These are phyloP conservation scores for Cenchrus americanus DNA, from an alignment of 176 grass and related monocot genomes.

Conservation along the genomic window DNA sequence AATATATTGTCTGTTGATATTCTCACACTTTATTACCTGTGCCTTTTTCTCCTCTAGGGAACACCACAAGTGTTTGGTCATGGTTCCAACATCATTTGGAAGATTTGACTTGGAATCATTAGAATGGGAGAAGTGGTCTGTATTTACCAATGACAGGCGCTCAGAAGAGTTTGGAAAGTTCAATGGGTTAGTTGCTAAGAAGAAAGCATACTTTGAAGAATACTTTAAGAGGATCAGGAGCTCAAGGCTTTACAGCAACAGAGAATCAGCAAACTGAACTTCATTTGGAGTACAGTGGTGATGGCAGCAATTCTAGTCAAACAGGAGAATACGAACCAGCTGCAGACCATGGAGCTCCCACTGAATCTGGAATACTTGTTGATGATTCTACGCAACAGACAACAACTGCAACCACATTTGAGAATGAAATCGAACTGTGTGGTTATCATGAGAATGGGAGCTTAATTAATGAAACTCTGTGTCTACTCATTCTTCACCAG, in stretches of 20 bases:
- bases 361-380: slow-evolving; percentile 47
- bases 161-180: slow-evolving; percentile 96
- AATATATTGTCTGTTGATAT: slow-evolving; percentile 1
- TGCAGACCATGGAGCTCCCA: slow-evolving; percentile 41
- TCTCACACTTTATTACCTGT: slow-evolving; percentile 8
- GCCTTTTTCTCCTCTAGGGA: slow-evolving; percentile 53
- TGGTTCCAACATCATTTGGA: slow-evolving; percentile 98
- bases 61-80: slow-evolving; percentile 80
- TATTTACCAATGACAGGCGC: slow-evolving; percentile 90
- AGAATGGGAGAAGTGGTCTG: slow-evolving; percentile 96
- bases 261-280: slow-evolving; percentile 84
- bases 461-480: slow-evolving; percentile 37
- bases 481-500: slow-evolving; percentile 24
- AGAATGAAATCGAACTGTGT: slow-evolving; percentile 32
- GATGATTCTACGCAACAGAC: slow-evolving; percentile 39
- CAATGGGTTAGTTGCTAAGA: slow-evolving; percentile 93
- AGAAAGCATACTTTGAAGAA: slow-evolving; percentile 97
- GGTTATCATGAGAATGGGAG: slow-evolving; percentile 35
- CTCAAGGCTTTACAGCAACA: slow-evolving; percentile 87
- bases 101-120: slow-evolving; percentile 91
- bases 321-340: slow-evolving; percentile 64
- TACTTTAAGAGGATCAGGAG: slow-evolving; percentile 88
- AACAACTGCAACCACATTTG: slow-evolving; percentile 26
- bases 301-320: slow-evolving; percentile 95
- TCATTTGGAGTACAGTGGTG: slow-evolving; percentile 81